phyloP scores from a whole-genome alignment of 2,329 filamentous ascomycete genomes.

The Pseudopyricularia cyperi region DNA sequence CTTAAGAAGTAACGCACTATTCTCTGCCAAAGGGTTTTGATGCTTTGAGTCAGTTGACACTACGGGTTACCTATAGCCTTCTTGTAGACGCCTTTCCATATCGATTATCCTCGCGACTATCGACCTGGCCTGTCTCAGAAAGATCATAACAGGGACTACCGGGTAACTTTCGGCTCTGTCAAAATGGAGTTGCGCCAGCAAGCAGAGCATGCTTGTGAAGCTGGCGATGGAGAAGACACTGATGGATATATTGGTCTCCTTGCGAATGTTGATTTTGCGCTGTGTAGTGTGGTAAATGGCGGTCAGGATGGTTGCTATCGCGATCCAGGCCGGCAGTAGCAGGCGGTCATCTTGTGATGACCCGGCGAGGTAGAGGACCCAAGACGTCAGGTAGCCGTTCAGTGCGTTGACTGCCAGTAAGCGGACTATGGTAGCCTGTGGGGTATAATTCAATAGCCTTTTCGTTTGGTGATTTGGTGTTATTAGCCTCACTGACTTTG shows the following conservation, averaged over 20 bases:
- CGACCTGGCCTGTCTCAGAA: not conserved
- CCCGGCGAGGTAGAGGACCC: slow-evolving; percentile 56
- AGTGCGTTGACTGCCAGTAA: slow-evolving; percentile 62
- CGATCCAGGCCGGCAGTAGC: slow-evolving; percentile 65
- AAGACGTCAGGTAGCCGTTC: slow-evolving; percentile 63
- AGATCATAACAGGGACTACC: slow-evolving; percentile 13
- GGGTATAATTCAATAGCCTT: slow-evolving; percentile 74
- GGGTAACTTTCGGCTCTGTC: slow-evolving; percentile 44
- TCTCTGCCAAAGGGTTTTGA: not conserved
- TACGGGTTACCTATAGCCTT: not conserved
- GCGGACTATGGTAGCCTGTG: slow-evolving; percentile 66
- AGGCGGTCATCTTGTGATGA: slow-evolving; percentile 58
- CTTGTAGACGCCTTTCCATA: not conserved
- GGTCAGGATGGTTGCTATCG: slow-evolving; percentile 62
- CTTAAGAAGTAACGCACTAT: not conserved
- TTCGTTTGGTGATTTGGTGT: no score
- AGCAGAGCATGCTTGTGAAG: slow-evolving; percentile 60
- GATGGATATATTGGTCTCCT: slow-evolving; percentile 66
- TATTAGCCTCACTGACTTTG: no score
- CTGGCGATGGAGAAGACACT: slow-evolving; percentile 65
- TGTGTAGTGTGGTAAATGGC: slow-evolving; percentile 66
- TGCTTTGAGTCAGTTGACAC: not conserved
- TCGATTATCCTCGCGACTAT: not conserved
- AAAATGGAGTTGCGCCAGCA: slow-evolving; percentile 54
- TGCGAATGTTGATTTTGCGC: slow-evolving; percentile 66